Conservation (phyloP, 2,329 filamentous ascomycete genomes). For the Microdochium bolleyi region DNA sequence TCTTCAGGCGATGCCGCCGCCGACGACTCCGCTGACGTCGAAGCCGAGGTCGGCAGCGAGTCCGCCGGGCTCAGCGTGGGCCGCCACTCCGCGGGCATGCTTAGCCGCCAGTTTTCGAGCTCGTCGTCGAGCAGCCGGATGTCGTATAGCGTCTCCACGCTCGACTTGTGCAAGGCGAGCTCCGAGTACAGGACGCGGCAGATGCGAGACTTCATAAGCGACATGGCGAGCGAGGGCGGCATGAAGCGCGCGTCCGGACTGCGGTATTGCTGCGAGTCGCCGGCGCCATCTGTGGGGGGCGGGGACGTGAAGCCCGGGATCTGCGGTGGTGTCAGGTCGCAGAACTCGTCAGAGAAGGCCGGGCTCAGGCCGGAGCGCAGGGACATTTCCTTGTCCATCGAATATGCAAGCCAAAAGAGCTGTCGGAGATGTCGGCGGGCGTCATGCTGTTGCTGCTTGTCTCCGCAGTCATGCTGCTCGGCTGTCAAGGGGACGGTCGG, state of each 20-base stretch:
- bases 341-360: neutral
- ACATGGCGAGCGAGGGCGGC: neutral
- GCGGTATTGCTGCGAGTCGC: neutral
- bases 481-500: neutral
- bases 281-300: neutral
- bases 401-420: neutral
- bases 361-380: neutral
- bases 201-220: neutral
- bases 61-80: neutral
- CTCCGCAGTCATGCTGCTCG: neutral
- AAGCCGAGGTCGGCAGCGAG: too few species aligned
- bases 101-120: neutral
- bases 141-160: neutral
- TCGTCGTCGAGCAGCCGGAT: neutral
- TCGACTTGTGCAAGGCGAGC: neutral
- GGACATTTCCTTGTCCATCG: neutral
- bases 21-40: neutral
- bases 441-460: neutral
- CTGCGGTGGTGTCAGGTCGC: neutral
- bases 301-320: neutral
- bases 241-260: neutral
- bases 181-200: neutral
- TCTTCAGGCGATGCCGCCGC: neutral
- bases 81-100: neutral
- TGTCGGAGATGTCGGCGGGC: neutral